Base-by-base conservation (phyloP, 345 rosid genomes). In the Brassica rapa region DNA sequence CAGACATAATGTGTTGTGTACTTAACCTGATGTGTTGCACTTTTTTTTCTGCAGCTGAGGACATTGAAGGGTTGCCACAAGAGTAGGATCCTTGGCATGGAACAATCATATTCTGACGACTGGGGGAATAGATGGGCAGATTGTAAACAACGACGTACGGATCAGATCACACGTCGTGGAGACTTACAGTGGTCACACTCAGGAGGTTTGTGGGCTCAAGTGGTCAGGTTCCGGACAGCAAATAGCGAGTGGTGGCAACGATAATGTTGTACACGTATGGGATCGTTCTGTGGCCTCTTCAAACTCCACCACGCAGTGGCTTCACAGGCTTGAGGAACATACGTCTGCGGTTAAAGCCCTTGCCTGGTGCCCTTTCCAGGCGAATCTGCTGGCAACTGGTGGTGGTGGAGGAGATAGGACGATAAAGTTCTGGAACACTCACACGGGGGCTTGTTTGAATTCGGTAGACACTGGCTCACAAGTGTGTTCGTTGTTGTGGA, bases 121-220 rank as follows among this genome's bases (percentile, higher is more conserved):
- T n/a, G n/a, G n/a, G n/a, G n/a, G n/a, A n/a, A n/a, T n/a, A n/a
- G n/a, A n/a, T 25, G 64, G 64, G 5, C 3, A 24, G 1, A 60
- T 60, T 2, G 33, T 60, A 8, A 60, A 60, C 33, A 60, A 60
- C 16, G 64, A 60, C 15, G 64, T 60, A 4, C 15, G 64, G 8
- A 60, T 60, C 64, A 60, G 64, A 60, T 24, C 33, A 25, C 64
- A 60, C 64, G 15, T 60, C 27, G 64, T 60, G 64, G 64, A 60
- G n/a, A 60, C 64, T 5, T 60, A 60, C 64, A 60, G 33, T 4
- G 64, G 64, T 25, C 64, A 25, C 64, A 60, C 64, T 25, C 64
- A 60, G 5, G 64, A 60, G 16, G 16, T 60, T 5, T 60, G 64
- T 25, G 64, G 64, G 64, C 64, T 60, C 15, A 60, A 60, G 64